Evolutionary conservation across 2,329 filamentous ascomycete genomes (phyloP).

Genomic region (Cercospora nicotianae): DNA sequence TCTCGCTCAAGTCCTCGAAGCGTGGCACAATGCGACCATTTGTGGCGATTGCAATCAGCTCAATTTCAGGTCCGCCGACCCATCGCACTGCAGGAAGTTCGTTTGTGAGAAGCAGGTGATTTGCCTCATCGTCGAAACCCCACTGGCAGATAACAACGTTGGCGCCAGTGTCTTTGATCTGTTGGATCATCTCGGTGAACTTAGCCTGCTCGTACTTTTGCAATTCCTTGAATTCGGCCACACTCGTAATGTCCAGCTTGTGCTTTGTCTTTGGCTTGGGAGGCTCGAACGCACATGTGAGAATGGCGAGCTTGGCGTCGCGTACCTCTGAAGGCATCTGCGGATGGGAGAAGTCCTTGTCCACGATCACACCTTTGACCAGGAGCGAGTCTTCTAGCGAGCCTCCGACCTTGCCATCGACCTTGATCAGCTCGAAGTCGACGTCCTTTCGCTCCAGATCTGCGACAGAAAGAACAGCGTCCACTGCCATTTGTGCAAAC

Average conservation of each 20-base stretch:
- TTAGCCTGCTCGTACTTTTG: slow-evolving; percentile 95
- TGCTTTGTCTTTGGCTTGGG: slow-evolving; percentile 99
- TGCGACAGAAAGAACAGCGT: slow-evolving; percentile 93
- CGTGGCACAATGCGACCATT: slow-evolving; percentile 96
- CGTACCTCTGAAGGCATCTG: slow-evolving; percentile 96
- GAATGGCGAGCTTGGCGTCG: slow-evolving; percentile 94
- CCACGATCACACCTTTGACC: slow-evolving; percentile 96
- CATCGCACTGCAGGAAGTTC: slow-evolving; percentile 92
- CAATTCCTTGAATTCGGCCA: slow-evolving; percentile 97
- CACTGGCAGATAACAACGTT: slow-evolving; percentile 99
- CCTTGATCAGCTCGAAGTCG: slow-evolving; percentile 98
- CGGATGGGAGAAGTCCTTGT: slow-evolving; percentile 99
- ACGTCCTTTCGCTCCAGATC: slow-evolving; percentile 96
- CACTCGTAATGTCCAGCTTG: slow-evolving; percentile 93
- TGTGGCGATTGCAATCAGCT: slow-evolving; percentile 96
- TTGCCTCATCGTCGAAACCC: slow-evolving; percentile 99
- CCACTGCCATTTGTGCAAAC: slow-evolving; percentile 94
- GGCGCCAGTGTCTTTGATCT: slow-evolving; percentile 95
- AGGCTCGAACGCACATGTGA: slow-evolving; percentile 97
- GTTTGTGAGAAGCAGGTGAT: slow-evolving; percentile 95
- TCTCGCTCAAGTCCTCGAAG: slow-evolving; percentile 88
- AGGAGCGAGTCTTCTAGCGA: slow-evolving; percentile 89
- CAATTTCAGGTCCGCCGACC: slow-evolving; percentile 97
- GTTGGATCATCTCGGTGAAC: slow-evolving; percentile 97
- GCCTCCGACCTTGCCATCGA: slow-evolving; percentile 96